Evolutionary conservation across 352 stramenopile genomes (phyloP), one percentile per base, ranked within the genome.

Genomic region (Phytophthora quininea): DNA sequence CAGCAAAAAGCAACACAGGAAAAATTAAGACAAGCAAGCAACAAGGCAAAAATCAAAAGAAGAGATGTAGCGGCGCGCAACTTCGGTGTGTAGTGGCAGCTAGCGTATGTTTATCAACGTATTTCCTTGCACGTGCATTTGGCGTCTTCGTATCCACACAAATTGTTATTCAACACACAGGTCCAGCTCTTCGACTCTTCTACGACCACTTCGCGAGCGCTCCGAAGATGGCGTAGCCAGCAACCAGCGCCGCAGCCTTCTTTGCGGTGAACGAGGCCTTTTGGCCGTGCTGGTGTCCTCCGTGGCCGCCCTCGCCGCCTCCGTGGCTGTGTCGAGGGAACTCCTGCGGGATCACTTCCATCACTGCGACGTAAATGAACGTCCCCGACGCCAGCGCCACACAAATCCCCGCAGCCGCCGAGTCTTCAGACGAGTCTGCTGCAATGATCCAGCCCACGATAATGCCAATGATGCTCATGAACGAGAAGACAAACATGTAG

Each of bases 281-380:
- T 0, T 73, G 57, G n/a, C 71, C 29, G 14, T 58, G 57, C 2
- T 24, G 9, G 8, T 59, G 59, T 24, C 42, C 30, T 54, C 59
- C 42, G 12, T 55, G 35, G 3, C 46, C 56, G 30, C 42, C 30
- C 52, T 62, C 42, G 12, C 53, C 38, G 3, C 46, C 56, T 8
- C 50, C 58, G 38, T 78, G 71, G 42, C 77, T 72, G 48, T 89
- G 72, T 53, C 79, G 77, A 24, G 81, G 73, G 54, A 94, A 94
- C 63, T 92, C 84, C 53, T 91, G 80, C n/a, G 86, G 86, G 48
- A 94, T 90, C 14, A 94, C 85, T 52, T 94, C 86, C 86, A 94
- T 94, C 29, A 94, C 86, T 1, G 86, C 86, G 33, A 94, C 86
- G 62, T 94, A 94, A 62, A 94, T 94, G 69, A 94, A 94, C 15